These are phyloP conservation scores for Wickerhamiella alocasiicola DNA, from an alignment of 805 yeast species.

Conservation along the genomic window DNA sequence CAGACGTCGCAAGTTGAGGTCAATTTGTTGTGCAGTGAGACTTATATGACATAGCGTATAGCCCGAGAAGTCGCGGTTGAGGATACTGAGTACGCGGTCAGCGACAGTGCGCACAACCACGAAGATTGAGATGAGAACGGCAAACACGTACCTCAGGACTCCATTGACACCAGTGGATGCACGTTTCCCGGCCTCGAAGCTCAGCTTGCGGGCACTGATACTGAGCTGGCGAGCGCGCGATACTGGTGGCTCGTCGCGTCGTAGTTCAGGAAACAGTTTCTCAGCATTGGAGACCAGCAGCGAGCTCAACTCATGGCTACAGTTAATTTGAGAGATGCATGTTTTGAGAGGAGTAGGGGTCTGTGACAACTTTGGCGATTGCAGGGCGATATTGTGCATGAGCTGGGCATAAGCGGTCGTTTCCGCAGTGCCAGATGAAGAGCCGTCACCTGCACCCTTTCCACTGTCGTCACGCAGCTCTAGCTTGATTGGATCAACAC, in stretches of 20 bases:
- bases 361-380: background rate
- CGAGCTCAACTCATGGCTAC: constrained; percentile 26
- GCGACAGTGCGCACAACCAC: background rate
- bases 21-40: constrained; percentile 63
- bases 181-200: constrained; percentile 7
- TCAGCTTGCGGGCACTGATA: constrained; percentile 15
- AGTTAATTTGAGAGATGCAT: constrained; percentile 28
- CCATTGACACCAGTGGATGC: constrained; percentile 1
- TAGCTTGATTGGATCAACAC: constrained; percentile 59
- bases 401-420: constrained; percentile 9
- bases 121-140: background rate
- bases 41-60: constrained; percentile 11
- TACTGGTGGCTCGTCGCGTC: constrained; percentile 4
- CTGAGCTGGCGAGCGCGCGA: constrained; percentile 19
- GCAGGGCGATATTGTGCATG: constrained; percentile 9
- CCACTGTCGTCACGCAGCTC: constrained; percentile 29
- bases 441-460: constrained; percentile 11
- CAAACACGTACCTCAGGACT: background rate
- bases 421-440: constrained; percentile 12
- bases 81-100: background rate
- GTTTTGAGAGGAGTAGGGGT: constrained; percentile 10
- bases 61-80: constrained; percentile 13
- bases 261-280: constrained; percentile 20
- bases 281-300: constrained; percentile 21
- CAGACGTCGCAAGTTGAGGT: constrained; percentile 61